Conservation (phyloP, 306 rosid species). For the Datisca glomerata region DNA sequence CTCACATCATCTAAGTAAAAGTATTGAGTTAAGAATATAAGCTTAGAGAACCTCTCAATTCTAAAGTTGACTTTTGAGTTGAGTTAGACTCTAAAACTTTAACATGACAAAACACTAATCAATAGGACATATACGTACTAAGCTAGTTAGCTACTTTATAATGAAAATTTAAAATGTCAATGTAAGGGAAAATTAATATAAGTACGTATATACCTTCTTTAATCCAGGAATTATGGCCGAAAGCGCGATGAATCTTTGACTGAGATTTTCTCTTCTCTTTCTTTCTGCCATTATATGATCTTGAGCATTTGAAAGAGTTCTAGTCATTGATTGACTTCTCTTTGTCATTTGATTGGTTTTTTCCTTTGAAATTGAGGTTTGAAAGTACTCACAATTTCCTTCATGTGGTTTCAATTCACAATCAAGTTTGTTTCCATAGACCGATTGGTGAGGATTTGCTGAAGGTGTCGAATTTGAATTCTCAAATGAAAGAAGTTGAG, state of each 20-base stretch:
- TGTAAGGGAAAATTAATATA: neutral
- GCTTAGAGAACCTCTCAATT: no score
- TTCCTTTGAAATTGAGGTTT: slow-evolving; percentile 7
- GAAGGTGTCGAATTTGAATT: slow-evolving; percentile 25
- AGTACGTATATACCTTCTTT: slow-evolving; percentile 37
- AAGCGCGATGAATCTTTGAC: slow-evolving; percentile 71
- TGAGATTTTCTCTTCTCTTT: slow-evolving; percentile 66
- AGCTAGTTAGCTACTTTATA: no score
- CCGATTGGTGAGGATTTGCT: neutral
- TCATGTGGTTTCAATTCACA: slow-evolving; percentile 14
- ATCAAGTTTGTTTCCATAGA: slow-evolving; percentile 7
- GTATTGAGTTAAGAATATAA: no score
- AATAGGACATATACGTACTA: no score
- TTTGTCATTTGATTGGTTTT: slow-evolving; percentile 17
- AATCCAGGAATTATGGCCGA: slow-evolving; percentile 62
- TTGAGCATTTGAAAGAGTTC: slow-evolving; percentile 31
- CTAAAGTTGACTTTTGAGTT: no score
- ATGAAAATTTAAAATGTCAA: neutral
- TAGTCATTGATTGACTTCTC: slow-evolving; percentile 17
- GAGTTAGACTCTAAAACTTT: no score
- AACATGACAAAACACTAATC: no score
- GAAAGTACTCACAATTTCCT: slow-evolving; percentile 1
- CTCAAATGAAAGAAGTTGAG: slow-evolving; percentile 45
- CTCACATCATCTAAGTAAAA: no score
- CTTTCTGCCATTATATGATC: slow-evolving; percentile 80